These are phyloP conservation scores for Aspergillus eucalypticola DNA, from an alignment of 2,329 filamentous ascomycete species.

Conservation along the genomic window DNA sequence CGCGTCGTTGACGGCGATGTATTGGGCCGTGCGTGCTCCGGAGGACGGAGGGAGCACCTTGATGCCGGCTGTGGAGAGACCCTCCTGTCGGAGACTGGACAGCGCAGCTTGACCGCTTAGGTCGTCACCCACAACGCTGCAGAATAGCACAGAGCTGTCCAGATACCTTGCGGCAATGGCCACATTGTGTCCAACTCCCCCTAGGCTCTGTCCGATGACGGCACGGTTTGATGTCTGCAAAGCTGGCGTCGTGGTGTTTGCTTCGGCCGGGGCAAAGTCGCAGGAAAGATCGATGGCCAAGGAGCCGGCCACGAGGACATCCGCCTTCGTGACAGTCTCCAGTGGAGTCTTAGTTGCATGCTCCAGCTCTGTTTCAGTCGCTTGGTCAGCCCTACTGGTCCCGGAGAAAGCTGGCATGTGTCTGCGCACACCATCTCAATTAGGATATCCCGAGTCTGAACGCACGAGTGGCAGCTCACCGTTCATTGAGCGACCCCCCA, in stretches of 20 bases:
- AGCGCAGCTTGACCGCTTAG: constrained; percentile 73
- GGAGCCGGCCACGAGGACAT: constrained; percentile 87
- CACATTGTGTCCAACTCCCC: constrained; percentile 90
- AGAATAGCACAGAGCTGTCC: constrained; percentile 67
- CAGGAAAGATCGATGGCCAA: constrained; percentile 86
- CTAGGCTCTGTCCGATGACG: constrained; percentile 76
- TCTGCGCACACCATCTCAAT: constrained; percentile 36
- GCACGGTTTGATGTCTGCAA: constrained; percentile 85
- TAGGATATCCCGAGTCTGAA: constrained; percentile 33
- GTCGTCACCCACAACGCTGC: constrained; percentile 80
- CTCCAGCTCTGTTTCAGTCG: constrained; percentile 21
- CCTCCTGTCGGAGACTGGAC: constrained; percentile 59
- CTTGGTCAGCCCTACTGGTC: constrained; percentile 25
- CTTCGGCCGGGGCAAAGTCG: constrained; percentile 62
- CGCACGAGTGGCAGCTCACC: constrained; percentile 38
- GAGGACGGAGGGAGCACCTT: constrained; percentile 54
- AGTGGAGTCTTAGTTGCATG: constrained; percentile 10
- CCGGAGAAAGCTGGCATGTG: constrained; percentile 38
- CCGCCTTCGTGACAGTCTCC: constrained; percentile 42
- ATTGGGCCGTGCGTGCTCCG: constrained; percentile 77
- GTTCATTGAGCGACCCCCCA: constrained; percentile 28
- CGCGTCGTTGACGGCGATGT: constrained; percentile 82
- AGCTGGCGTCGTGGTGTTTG: constrained; percentile 37
- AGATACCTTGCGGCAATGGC: constrained; percentile 77
- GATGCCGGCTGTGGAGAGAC: constrained; percentile 67